Evolutionary conservation across 257 asterid genomes (phyloP), one percentile per base, ranked within the genome.

Genomic region (Apocynum venetum): DNA sequence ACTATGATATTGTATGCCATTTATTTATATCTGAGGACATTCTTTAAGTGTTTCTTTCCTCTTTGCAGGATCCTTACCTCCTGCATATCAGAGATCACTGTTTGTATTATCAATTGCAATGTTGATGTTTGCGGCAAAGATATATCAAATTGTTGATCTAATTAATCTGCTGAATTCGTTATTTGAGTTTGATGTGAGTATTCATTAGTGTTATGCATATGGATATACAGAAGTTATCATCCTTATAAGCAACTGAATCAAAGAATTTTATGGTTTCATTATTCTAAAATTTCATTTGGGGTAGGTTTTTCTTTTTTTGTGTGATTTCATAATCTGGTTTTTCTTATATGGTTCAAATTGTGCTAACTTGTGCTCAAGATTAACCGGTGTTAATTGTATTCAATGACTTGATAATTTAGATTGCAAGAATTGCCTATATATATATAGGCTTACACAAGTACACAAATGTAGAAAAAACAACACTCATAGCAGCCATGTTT

Each of bases 111-210:
- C 98, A 46, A 78, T 92, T 75, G 91, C 96, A 6, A 89, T 93
- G 92, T 36, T 89, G 83, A 87, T 89, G 88, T 92, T 91, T 86
- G 86, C 91, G 19, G 96, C 94, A 46, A 95, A 89, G 88, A 88
- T 90, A 47, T 88, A 84, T 85, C 92, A 88, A 77, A 79, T 89
- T n/a, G 59, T 86, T 15, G 97, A 91, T 68, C 80, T 90, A 68
- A 86, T 78, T 70, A 83, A 81, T 79, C 80, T 95, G 79, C 83
- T 81, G 20, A 92, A 81, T 81, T 78, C 91, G 80, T 82, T 88
- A 77, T 73, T 86, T 47, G 88, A 77, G 55, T 86, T 82, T 53
- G 90, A 86, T 88, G 99, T 92, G 89, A 90, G 99, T 89, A 72
- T 65, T 79, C 66, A 19, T 40, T 61, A 25, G 63, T 57, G 25